Base-by-base conservation (phyloP, 2,329 filamentous ascomycete genomes). In the Simplicillium sp. region DNA sequence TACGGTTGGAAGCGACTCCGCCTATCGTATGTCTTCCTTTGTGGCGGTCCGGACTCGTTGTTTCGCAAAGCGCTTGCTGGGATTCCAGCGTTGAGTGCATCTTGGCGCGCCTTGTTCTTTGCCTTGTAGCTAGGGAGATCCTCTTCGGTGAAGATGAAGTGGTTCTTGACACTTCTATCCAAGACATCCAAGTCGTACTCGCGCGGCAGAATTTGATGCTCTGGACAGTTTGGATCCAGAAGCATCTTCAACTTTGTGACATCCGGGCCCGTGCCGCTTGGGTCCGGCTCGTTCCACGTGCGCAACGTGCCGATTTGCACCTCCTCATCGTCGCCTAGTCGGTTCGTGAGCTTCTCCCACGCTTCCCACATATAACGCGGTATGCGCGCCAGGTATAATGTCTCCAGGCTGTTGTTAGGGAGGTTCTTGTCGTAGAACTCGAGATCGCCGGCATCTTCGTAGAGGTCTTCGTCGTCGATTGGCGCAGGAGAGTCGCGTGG, bases 141-240 rank as follows among this genome's bases (percentile, higher is more conserved):
- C 59, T 94, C 88, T 63, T 98, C 92, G 33, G 84, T 88, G 57
- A 98, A 98, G 42, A 97, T 70, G 57, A 84, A 94, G 15, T 88
- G 92, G 61, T 95, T 96, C 54, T 77, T 78, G 29, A 90, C 78
- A n/a, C 75, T 59, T 41, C 60, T 54, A 38, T 71, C 68, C 41
- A 64, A 80, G 36, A 87, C 71, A 36, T 87, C 80, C 43, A 97
- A 67, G 49, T 87, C 77, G 63, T 96, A 98, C 55, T 94, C 87
- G 55, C 87, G 87, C 11, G 89, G 88, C n/a, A 96, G 71, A 5
- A 73, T 66, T 50, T 82, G 74, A 57, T 94, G 87, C 47, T 79
- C 71, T 7, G 75, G 68, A 38, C 82, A 68, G 39, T 79, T 71
- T 16, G 71, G 71, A 52, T 73, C 68, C 34, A 95, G 71, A 46